Evolutionary conservation across 768 basidiomycete genomes (phyloP), one percentile per base, ranked within the genome.

Genomic region (Termitomyces eurrhizus): DNA sequence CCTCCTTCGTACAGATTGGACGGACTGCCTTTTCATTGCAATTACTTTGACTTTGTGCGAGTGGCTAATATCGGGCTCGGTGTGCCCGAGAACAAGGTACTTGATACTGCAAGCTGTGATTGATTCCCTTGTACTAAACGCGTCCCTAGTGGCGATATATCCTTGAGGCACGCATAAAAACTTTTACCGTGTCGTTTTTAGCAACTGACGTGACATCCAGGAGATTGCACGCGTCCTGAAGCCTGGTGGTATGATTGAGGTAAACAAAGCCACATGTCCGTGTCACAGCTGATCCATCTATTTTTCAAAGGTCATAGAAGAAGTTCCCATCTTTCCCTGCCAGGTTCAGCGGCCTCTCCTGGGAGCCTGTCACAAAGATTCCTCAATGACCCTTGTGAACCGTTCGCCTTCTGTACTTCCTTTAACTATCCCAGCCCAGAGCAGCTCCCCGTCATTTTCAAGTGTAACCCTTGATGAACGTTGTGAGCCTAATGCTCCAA

Each of bases 241-340:
- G 64, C 80, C 83, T 7, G 79, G 84, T 18, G 89, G 80, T 32
- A 72, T 83, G 14, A 68, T 91, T 13, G 90, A 92, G 83, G 89
- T 88, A 61, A 53, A 73, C 65, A 62, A 1, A n/a, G 39, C 52
- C 51, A 60, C 33, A 56, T 7, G 21, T 41, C 9, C 29, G 12
- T 8, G 26, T 33, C 41, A 36, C 24, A 21, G 32, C 41, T 65
- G 33, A 66, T 58, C 37, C 8, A 48, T 33, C 50, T 33, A 32
- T 49, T n/a, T 39, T n/a, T 24, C n/a, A n/a, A 62, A 90, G 89
- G 75, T 90, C 9, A 80, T 90, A 41, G 89, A 90, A 69, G 89
- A 92, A 60, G 88, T 90, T 67, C 77, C 85, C 7, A 77, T 89
- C 51, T 91, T 91, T 67, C 89, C 89, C 8, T 83, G 78, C 61